Conservation (phyloP, 164 flowering plant species). For the Aristolochia fimbriata region DNA sequence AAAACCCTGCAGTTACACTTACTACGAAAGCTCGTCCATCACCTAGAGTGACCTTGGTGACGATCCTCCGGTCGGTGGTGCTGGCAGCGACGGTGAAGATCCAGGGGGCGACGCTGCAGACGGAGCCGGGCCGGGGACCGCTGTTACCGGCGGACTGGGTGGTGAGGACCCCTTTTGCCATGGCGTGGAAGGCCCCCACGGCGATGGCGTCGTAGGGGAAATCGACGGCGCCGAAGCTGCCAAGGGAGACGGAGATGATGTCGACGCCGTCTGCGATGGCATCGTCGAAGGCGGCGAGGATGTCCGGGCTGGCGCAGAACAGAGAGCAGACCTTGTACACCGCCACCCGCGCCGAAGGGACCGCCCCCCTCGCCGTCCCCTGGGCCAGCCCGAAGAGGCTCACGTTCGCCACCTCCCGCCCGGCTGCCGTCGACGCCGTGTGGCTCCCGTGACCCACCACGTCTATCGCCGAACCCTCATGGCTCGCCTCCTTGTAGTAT, state of each 20-base stretch:
- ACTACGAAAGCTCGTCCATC: not conserved
- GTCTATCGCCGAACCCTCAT: slow-evolving; percentile 12
- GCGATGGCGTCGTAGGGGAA: slow-evolving; percentile 34
- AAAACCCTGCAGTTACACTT: not conserved
- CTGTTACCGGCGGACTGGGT: slow-evolving; percentile 37
- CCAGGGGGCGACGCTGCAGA: slow-evolving; percentile 41
- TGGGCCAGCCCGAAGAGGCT: slow-evolving; percentile 31
- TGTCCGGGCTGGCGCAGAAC: slow-evolving; percentile 31
- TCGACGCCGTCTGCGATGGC: slow-evolving; percentile 72
- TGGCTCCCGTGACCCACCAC: not conserved
- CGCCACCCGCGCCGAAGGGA: slow-evolving; percentile 46
- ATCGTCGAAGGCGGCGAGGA: slow-evolving; percentile 54
- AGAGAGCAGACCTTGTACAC: slow-evolving; percentile 45
- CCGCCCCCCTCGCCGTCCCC: slow-evolving; percentile 56
- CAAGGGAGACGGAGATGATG: slow-evolving; percentile 54
- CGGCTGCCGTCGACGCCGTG: not conserved
- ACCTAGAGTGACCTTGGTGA: slow-evolving; percentile 12
- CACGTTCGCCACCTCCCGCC: slow-evolving; percentile 8
- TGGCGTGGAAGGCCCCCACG: slow-evolving; percentile 39
- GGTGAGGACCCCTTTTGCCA: slow-evolving; percentile 41
- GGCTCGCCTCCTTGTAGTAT: slow-evolving; percentile 15
- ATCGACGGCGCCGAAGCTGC: slow-evolving; percentile 8
- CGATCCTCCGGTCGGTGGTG: slow-evolving; percentile 34
- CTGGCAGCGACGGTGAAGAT: slow-evolving; percentile 47
- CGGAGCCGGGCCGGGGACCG: slow-evolving; percentile 22